A percentile compares a stretch with the other conserved stretches of the same genome.
Conservation (phyloP, 2,329 filamentous ascomycete genomes). For the Trichoderma cornu-damae region DNA sequence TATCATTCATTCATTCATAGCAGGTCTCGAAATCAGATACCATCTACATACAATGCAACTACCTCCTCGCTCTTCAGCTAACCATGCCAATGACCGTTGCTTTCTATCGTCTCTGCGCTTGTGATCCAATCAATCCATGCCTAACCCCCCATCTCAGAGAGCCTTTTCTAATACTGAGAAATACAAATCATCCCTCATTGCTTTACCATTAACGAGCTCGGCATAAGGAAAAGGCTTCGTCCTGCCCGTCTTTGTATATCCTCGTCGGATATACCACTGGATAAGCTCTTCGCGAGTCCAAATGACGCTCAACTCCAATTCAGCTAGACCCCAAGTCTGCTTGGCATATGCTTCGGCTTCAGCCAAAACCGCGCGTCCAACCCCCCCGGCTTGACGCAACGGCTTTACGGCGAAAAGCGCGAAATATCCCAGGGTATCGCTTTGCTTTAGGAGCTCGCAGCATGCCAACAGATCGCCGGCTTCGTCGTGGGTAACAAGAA, state of each 20-base stretch:
- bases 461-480: conserved; percentile 35
- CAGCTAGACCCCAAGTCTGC: conserved; percentile 18
- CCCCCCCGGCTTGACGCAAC: conserved; percentile 38
- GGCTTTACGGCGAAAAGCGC: conserved; percentile 47
- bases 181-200: conserved; percentile 40
- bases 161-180: conserved; percentile 41
- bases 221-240: conserved; percentile 40
- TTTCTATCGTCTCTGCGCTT: neutral
- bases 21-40: neutral
- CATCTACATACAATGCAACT: neutral
- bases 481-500: conserved; percentile 36
- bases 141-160: conserved; percentile 21
- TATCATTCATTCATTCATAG: neutral
- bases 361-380: conserved; percentile 39
- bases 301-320: conserved; percentile 44
- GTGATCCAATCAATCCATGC: too few species aligned
- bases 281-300: conserved; percentile 41
- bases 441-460: conserved; percentile 38
- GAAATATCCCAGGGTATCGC: conserved; percentile 21
- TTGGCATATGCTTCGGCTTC: conserved; percentile 38
- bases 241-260: conserved; percentile 38
- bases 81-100: neutral
- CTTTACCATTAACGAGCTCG: conserved; percentile 33
- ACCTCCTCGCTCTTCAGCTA: neutral
- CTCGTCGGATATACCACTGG: conserved; percentile 41